Conservation (phyloP, 139 green algal genomes). For the Closterium sp. region DNA sequence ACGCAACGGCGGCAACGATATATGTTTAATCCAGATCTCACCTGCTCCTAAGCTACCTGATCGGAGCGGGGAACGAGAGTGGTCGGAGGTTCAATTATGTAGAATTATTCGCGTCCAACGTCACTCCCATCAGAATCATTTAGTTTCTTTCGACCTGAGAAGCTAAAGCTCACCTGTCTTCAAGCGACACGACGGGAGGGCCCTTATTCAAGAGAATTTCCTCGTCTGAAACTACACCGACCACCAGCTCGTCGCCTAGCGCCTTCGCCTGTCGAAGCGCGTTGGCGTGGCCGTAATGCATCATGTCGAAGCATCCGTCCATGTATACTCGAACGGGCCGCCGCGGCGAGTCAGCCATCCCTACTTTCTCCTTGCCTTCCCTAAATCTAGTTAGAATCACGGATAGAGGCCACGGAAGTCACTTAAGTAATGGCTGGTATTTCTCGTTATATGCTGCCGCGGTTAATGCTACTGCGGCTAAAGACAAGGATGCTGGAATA, state of each 20-base stretch:
- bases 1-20: not conserved
- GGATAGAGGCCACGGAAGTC: not conserved
- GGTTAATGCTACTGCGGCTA: not conserved
- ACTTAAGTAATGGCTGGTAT: not conserved
- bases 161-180: conserved; percentile 67
- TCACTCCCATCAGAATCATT: too few species aligned
- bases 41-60: not conserved
- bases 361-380: not conserved
- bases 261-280: conserved; percentile 87
- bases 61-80: not conserved
- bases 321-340: conserved; percentile 88
- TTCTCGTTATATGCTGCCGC: not conserved
- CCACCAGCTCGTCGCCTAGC: conserved; percentile 90
- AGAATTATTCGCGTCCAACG: too few species aligned
- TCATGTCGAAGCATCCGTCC: conserved; percentile 99
- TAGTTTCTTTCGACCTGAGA: too few species aligned
- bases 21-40: not conserved
- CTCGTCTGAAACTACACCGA: conserved; percentile 90
- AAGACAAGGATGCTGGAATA: not conserved
- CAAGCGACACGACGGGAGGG: conserved; percentile 86
- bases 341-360: not conserved
- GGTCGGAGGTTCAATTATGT: not conserved
- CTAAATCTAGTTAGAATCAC: not conserved
- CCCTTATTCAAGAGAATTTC: conserved; percentile 93
- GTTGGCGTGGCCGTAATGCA: conserved; percentile 99